Percentiles rank a stretch among this genome's conserved stretches.
phyloP scores from a whole-genome alignment of 2,329 filamentous ascomycete genomes.

The Ceratocystis diversiconidia region DNA sequence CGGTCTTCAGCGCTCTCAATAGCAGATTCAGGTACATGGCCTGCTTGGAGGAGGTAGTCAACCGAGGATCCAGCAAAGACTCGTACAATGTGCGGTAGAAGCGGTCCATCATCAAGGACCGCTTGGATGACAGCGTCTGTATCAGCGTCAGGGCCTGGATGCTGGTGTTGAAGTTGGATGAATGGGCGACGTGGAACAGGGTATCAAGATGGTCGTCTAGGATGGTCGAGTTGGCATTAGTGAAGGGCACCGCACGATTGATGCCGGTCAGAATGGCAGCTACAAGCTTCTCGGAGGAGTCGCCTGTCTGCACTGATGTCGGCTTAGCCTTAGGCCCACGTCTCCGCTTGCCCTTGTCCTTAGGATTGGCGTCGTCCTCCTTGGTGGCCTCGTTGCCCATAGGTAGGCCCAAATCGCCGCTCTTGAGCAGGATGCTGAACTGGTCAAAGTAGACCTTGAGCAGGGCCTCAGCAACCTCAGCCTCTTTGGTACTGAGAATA shows the following conservation, averaged over 20 bases:
- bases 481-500: slow-evolving; percentile 72
- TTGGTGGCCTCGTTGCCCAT: slow-evolving; percentile 27
- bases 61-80: slow-evolving; percentile 76
- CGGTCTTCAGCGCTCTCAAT: slow-evolving; percentile 74
- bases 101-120: slow-evolving; percentile 70
- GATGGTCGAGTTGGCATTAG: slow-evolving; percentile 51
- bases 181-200: slow-evolving; percentile 90
- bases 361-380: slow-evolving; percentile 19
- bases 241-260: slow-evolving; percentile 90
- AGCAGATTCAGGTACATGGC: slow-evolving; percentile 87
- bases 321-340: slow-evolving; percentile 11
- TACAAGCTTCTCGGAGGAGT: slow-evolving; percentile 60
- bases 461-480: slow-evolving; percentile 63
- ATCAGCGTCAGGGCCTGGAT: slow-evolving; percentile 91
- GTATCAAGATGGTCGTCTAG: slow-evolving; percentile 85
- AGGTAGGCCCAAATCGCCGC: slow-evolving; percentile 29
- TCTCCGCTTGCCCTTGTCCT: slow-evolving; percentile 24
- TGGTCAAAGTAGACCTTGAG: slow-evolving; percentile 85
- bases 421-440: slow-evolving; percentile 71
- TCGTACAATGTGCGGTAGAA: slow-evolving; percentile 96
- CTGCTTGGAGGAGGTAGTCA: slow-evolving; percentile 85
- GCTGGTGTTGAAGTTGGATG: slow-evolving; percentile 96
- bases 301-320: slow-evolving; percentile 8
- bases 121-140: slow-evolving; percentile 72
- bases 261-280: slow-evolving; percentile 86